Evolutionary conservation across 352 stramenopile genomes (phyloP), one percentile per base, ranked within the genome.

Genomic region (Elongisporangium anandrum): DNA sequence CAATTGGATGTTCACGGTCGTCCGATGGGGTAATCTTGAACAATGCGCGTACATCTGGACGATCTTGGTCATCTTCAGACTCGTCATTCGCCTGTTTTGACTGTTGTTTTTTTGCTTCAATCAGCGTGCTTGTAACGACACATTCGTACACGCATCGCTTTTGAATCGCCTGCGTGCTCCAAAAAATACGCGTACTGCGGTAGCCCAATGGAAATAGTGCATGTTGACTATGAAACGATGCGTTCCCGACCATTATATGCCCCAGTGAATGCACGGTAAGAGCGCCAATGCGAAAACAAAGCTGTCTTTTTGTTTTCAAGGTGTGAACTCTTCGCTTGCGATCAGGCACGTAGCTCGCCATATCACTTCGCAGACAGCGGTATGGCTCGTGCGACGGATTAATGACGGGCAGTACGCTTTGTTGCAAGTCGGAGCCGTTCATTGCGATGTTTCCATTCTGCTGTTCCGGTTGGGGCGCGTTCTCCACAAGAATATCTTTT

Each of bases 141-240:
- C 95, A 93, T 49, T 97, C 82, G 64, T 98, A 98, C 26, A 98
- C 63, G 54, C 88, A 97, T 2, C 94, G 77, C 5, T 52, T 74
- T 1, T 66, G 74, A 8, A 92, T 47, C 9, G 62, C 41, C 4
- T 66, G 66, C 0, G 79, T 79, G 17, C 90, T 98, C 94, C 94
- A 98, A 61, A 96, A 98, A 50, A 98, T 97, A 21, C 95, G 77
- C 8, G 91, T 96, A 29, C 92, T 96, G 13, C 88, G 82, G 61
- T 90, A 98, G 0, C 93, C 92, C 10, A 92, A 50, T 8, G 95
- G 93, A 41, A 83, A 98, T 17, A 98, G 90, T 5, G 87, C 79
- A 26, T 93, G 76, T 52, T 83, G 70, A 16, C 75, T 87, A 64
- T 98, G 91, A 63, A 98, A 98, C 26, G 79, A 79, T 20, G 81